Evolutionary conservation across 345 rosid genomes (phyloP).

Genomic region (Eucalyptus polybractea): DNA sequence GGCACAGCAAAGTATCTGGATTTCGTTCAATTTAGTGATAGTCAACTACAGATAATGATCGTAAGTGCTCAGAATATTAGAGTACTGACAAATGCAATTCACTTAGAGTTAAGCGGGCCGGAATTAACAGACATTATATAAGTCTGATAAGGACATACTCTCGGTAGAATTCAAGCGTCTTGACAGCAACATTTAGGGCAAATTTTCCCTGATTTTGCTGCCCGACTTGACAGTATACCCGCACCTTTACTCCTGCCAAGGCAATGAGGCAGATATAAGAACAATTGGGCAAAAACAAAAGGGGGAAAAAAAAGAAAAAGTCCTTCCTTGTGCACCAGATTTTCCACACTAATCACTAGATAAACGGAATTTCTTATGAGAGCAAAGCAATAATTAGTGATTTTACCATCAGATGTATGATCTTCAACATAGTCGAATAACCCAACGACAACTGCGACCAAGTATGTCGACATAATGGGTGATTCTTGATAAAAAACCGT

Average conservation of each 20-base stretch:
- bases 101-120: background rate
- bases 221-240: slow-evolving; percentile 88
- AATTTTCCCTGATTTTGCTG: slow-evolving; percentile 78
- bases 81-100: background rate
- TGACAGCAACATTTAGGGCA: slow-evolving; percentile 82
- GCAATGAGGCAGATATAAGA: background rate
- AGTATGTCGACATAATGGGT: slow-evolving; percentile 91
- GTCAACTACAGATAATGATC: background rate
- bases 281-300: background rate
- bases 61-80: background rate
- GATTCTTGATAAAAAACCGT: slow-evolving; percentile 68
- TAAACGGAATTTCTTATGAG: background rate
- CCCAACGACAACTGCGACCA: slow-evolving; percentile 88
- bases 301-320: background rate
- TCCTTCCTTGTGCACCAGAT: background rate
- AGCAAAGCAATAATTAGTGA: background rate
- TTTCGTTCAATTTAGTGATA: background rate
- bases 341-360: background rate
- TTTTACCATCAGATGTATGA: slow-evolving; percentile 76
- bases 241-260: slow-evolving; percentile 59
- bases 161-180: slow-evolving; percentile 73
- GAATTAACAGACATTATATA: background rate
- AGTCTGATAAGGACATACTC: slow-evolving; percentile 34
- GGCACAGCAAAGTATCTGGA: slow-evolving; percentile 83
- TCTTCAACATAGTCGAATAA: slow-evolving; percentile 84